Evolutionary conservation across 2,329 filamentous ascomycete species (phyloP), one percentile per base, ranked within the genome.

Genomic region (Mollisiaceae sp.): DNA sequence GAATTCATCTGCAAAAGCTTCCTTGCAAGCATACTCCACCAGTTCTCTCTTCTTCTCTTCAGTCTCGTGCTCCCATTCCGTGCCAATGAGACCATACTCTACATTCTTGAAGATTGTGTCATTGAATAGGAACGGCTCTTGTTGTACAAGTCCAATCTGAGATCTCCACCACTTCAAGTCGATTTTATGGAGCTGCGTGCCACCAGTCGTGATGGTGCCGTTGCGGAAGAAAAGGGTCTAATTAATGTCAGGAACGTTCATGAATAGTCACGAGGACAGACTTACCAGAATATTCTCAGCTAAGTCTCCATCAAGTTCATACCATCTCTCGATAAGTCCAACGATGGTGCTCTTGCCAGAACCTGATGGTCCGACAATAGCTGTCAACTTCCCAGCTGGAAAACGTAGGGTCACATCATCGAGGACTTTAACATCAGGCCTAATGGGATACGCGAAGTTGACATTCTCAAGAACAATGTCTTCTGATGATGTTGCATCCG

Each of bases 311-410:
- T 83, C 79, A 0, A 90, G 79, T 1, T 86, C 85, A 74, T 93
- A 93, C 89, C 89, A 93, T 38, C 89, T 81, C 73, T 93, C 88
- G 2, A 93, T 79, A 1, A 93, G 78, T 0, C 88, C 89, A 0
- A 92, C 86, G 24, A 93, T 86, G 0, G 91, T 93, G 59, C 87
- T 91, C 76, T 94, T 94, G 0, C 91, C 91, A 6, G 85, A 88
- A 0, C 91, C 91, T 1, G 88, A 91, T 0, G 89, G 85, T 0
- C 91, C 91, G 20, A 93, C 90, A 20, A 93, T 89, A 2, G 91
- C 91, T 0, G 89, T 92, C 2, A 88, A 83, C 72, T 91, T 90
- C n/a, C 89, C 88, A 8, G 85, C 82, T 65, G 65, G 65, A 35
- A 66, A 64, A 0, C 57, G 50, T 8, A 66, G 20, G 24, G 35